A percentile compares a stretch with the other conserved stretches of the same genome.
phyloP scores from a whole-genome alignment of 2,329 filamentous ascomycete genomes.

The Claviceps monticola region DNA sequence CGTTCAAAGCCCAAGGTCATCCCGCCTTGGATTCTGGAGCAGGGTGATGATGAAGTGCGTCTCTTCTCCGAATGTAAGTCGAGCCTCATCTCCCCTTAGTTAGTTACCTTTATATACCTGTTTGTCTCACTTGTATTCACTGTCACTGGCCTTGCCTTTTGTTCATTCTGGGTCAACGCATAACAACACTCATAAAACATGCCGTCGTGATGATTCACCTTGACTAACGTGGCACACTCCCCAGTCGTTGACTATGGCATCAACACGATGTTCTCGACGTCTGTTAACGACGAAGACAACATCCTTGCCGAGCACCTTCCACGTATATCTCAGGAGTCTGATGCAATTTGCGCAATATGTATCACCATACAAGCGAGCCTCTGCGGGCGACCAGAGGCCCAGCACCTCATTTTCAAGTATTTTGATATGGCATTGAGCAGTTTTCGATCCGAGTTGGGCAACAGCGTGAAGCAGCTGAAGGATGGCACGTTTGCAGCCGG shows the following conservation, averaged over 20 bases:
- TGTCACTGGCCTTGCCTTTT: no score
- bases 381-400: not conserved
- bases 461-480: not conserved
- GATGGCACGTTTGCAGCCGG: slow-evolving; percentile 1
- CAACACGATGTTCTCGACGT: not conserved
- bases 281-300: slow-evolving; percentile 2
- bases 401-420: not conserved
- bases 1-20: not conserved
- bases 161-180: no score
- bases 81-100: not conserved
- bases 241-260: not conserved
- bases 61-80: not conserved
- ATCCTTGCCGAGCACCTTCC: not conserved
- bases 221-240: not conserved
- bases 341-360: not conserved
- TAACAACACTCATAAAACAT: no score
- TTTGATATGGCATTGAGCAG: not conserved
- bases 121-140: no score
- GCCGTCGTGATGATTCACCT: no score
- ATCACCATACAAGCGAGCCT: not conserved
- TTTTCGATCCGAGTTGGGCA: slow-evolving; percentile 1
- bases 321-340: not conserved
- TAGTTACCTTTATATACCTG: not conserved
- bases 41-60: not conserved
- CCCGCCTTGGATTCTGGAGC: not conserved